These are phyloP conservation scores for Eutrema japonicum DNA, from an alignment of 345 rosid species.

Conservation along the genomic window DNA sequence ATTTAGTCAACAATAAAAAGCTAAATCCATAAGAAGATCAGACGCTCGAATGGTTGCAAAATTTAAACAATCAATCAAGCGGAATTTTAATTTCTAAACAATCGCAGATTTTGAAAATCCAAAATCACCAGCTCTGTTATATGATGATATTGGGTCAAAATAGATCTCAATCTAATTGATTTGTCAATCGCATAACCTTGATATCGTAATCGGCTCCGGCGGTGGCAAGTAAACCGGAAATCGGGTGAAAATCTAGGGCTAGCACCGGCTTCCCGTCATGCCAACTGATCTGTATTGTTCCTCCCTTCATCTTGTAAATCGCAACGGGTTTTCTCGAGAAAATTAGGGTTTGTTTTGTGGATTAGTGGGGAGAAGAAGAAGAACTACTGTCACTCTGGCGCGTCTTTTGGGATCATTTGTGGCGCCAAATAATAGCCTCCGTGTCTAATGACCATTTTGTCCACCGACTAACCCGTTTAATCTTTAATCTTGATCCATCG, in stretches of 20 bases:
- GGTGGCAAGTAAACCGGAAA: slow-evolving; percentile 87
- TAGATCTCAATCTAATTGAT: background rate
- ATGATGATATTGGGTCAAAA: background rate
- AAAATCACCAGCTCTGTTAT: background rate
- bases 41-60: background rate
- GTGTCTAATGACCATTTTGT: slow-evolving; percentile 21
- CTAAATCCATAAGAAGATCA: background rate
- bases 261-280: slow-evolving; percentile 85
- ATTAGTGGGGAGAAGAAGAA: slow-evolving; percentile 3
- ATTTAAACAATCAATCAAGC: background rate
- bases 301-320: slow-evolving; percentile 67
- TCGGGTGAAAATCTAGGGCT: slow-evolving; percentile 86
- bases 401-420: slow-evolving; percentile 25
- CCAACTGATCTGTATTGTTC: slow-evolving; percentile 96
- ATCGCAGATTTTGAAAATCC: background rate
- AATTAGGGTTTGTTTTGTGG: slow-evolving; percentile 32
- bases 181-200: slow-evolving; percentile 53
- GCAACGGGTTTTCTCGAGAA: slow-evolving; percentile 29
- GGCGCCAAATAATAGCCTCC: slow-evolving; percentile 27
- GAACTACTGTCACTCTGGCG: slow-evolving; percentile 34
- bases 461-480: slow-evolving; percentile 29
- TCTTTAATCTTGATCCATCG: background rate
- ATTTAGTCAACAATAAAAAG: background rate
- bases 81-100: background rate
- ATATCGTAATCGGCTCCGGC: slow-evolving; percentile 97